These are phyloP conservation scores for Aphanomyces stellatus DNA, from an alignment of 352 stramenopile genomes.

Conservation along the genomic window DNA sequence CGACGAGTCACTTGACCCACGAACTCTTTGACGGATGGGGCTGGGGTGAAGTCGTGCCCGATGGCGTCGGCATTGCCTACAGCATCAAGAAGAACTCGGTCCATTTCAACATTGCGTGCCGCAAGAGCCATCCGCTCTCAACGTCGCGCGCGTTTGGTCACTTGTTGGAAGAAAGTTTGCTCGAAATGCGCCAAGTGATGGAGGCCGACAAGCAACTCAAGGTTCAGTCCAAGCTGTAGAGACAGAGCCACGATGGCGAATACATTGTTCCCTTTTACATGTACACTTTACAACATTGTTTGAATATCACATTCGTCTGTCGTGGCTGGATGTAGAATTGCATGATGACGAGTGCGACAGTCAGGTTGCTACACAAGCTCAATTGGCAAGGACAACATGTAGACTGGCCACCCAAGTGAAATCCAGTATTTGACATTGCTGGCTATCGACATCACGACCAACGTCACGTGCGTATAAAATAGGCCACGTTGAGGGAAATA, in stretches of 20 bases:
- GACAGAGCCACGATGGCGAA: not conserved
- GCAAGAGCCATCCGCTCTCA: constrained; percentile 33
- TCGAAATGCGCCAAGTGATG: constrained; percentile 75
- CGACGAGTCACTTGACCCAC: constrained; percentile 72
- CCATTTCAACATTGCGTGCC: constrained; percentile 78
- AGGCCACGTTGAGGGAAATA: too few species aligned
- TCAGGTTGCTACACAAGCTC: too few species aligned
- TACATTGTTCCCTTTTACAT: not conserved
- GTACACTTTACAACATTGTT: too few species aligned
- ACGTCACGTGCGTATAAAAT: too few species aligned
- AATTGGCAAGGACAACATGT: too few species aligned
- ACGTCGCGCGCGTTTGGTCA: constrained; percentile 53
- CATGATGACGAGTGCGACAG: too few species aligned
- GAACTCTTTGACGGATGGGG: constrained; percentile 78
- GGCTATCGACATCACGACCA: too few species aligned
- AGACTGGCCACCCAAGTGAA: too few species aligned
- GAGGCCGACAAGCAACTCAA: constrained; percentile 17
- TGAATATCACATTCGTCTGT: too few species aligned
- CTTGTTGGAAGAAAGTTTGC: constrained; percentile 60
- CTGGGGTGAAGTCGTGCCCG: constrained; percentile 72
- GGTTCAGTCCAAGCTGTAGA: constrained; percentile 10
- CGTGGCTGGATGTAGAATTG: too few species aligned
- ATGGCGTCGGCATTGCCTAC: constrained; percentile 73
- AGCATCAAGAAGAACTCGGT: constrained; percentile 71
- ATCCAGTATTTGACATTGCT: too few species aligned